A percentile compares a stretch with the other conserved stretches of the same genome.
Conservation (phyloP, 2,329 filamentous ascomycete genomes). For the Cercospora canescens region DNA sequence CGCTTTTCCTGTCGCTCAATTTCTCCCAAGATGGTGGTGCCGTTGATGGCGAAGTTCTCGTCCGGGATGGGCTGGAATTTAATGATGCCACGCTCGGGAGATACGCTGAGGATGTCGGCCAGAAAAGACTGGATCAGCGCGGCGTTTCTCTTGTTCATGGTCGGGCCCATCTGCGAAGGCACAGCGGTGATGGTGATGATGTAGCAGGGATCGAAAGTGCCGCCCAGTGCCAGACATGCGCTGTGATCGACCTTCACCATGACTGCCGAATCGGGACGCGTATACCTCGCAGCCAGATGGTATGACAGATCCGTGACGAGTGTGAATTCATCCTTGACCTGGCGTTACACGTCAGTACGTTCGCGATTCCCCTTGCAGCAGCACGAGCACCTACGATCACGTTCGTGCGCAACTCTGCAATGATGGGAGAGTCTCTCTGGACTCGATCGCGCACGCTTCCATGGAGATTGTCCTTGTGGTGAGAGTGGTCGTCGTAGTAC, state of each 20-base stretch:
- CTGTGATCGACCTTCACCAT: constrained; percentile 76
- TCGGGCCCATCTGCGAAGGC: constrained; percentile 66
- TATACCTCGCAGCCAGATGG: constrained; percentile 72
- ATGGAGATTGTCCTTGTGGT: constrained; percentile 32
- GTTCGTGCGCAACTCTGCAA: constrained; percentile 51
- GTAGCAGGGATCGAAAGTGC: constrained; percentile 77
- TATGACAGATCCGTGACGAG: constrained; percentile 74
- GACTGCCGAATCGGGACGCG: constrained; percentile 70
- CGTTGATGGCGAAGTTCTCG: constrained; percentile 70
- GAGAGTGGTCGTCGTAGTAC: constrained; percentile 37
- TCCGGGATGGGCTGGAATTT: constrained; percentile 70
- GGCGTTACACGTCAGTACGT: constrained; percentile 20
- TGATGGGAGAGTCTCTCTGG: constrained; percentile 47
- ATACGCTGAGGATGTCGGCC: constrained; percentile 67
- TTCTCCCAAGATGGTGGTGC: constrained; percentile 68
- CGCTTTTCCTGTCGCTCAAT: constrained; percentile 60
- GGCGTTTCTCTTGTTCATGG: constrained; percentile 79
- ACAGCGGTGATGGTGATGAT: constrained; percentile 72
- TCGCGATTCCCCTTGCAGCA: not conserved
- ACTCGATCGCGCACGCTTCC: constrained; percentile 41
- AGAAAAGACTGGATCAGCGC: constrained; percentile 76
- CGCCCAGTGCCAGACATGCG: constrained; percentile 71
- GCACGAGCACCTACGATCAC: constrained; percentile 47
- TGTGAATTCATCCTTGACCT: constrained; percentile 74
- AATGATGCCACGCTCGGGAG: constrained; percentile 67